phyloP scores from a whole-genome alignment of 2,329 filamentous ascomycete genomes.

The Claviceps cyperi region DNA sequence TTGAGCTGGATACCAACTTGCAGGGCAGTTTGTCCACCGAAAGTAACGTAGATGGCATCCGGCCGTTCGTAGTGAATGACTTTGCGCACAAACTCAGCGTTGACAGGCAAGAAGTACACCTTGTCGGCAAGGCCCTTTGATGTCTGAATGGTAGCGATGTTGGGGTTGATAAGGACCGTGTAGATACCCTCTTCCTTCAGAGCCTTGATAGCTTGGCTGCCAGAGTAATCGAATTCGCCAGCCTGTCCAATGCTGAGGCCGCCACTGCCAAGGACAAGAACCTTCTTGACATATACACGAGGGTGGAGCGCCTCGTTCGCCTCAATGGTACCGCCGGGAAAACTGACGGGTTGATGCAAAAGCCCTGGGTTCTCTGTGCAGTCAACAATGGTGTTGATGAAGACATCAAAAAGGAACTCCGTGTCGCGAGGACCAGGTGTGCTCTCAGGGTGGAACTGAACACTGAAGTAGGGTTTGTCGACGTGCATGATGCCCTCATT shows the following conservation, averaged over 20 bases:
- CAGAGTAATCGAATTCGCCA: conserved; percentile 97
- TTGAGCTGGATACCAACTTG: conserved; percentile 94
- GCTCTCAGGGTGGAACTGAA: conserved; percentile 98
- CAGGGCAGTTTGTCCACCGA: conserved; percentile 94
- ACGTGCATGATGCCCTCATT: conserved; percentile 94
- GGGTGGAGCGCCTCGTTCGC: conserved; percentile 69
- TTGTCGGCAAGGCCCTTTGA: conserved; percentile 96
- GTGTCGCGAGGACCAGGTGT: conserved; percentile 91
- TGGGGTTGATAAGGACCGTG: conserved; percentile 95
- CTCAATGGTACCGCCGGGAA: conserved; percentile 70
- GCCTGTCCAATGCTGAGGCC: conserved; percentile 95
- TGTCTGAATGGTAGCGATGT: conserved; percentile 97
- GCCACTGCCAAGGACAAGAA: conserved; percentile 83
- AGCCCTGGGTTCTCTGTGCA: conserved; percentile 52
- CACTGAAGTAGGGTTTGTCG: conserved; percentile 84
- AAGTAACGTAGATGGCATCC: conserved; percentile 94
- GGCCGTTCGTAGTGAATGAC: conserved; percentile 90
- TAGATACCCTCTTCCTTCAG: conserved; percentile 97
- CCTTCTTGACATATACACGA: conserved; percentile 79
- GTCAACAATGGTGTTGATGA: conserved; percentile 69
- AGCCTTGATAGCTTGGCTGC: conserved; percentile 96
- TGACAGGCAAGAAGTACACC: conserved; percentile 96
- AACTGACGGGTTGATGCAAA: conserved; percentile 60
- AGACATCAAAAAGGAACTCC: conserved; percentile 93
- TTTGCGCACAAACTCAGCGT: conserved; percentile 92